A percentile compares a stretch with the other conserved stretches of the same genome.
These are phyloP conservation scores for Petrea volubilis DNA, from an alignment of 257 asterid genomes.

Conservation along the genomic window DNA sequence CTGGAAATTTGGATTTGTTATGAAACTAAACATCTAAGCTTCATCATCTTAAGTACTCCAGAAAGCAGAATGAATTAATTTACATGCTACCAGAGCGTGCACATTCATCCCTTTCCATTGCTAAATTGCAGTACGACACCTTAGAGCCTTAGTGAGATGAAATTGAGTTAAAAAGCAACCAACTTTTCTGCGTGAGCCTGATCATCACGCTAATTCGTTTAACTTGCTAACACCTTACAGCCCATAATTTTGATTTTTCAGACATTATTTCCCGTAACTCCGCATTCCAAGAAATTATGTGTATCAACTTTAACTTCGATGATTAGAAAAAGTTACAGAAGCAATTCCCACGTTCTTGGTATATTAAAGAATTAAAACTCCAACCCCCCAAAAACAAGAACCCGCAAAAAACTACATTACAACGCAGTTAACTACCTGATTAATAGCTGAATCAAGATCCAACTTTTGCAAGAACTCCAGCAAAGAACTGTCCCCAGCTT, in stretches of 20 bases:
- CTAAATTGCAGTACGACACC: not conserved
- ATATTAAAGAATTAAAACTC: not conserved
- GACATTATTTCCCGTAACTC: not conserved
- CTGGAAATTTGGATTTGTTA: not conserved
- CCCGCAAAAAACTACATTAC: not conserved
- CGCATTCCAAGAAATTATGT: not conserved
- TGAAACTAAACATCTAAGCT: not conserved
- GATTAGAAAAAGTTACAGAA: not conserved
- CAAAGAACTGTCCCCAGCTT: conserved; percentile 34
- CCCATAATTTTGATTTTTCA: not conserved
- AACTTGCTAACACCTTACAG: not conserved
- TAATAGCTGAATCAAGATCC: conserved; percentile 63
- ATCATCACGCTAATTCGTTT: not conserved
- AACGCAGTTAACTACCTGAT: conserved; percentile 45
- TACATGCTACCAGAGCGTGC: not conserved
- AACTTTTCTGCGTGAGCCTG: conserved; percentile 8
- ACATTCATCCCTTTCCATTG: not conserved
- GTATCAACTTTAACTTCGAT: not conserved
- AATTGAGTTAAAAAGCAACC: not conserved
- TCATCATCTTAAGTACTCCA: not conserved
- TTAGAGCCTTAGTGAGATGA: not conserved
- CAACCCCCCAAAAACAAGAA: not conserved
- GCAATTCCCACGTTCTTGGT: conserved; percentile 6
- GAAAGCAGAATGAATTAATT: not conserved
- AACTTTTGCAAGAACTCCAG: conserved; percentile 39